Conservation (phyloP, 306 rosid species). For the Fragaria ananassa region DNA sequence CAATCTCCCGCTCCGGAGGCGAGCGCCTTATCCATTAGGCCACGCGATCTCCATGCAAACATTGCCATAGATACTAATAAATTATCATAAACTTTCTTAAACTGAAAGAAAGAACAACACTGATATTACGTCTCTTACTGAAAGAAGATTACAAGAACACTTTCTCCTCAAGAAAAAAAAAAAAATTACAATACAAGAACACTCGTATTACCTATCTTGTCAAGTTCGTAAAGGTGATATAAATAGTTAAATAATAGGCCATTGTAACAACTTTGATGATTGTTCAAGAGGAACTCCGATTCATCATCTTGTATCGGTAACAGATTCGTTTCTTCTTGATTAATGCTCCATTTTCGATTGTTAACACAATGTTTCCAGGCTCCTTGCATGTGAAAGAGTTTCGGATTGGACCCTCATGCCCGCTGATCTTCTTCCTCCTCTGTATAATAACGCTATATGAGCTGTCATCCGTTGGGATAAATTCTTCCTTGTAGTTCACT, state of each 20-base stretch:
- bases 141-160: no score
- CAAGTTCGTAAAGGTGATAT: not conserved
- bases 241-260: not conserved
- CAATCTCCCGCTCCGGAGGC: conserved; percentile 8
- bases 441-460: conserved; percentile 64
- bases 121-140: no score
- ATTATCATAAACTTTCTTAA: no score
- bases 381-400: conserved; percentile 52
- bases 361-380: conserved; percentile 66
- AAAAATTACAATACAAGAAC: not conserved
- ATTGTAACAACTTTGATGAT: not conserved
- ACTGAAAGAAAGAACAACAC: no score
- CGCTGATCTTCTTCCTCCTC: conserved; percentile 50
- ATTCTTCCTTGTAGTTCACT: conserved; percentile 65
- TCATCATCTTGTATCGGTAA: conserved; percentile 64
- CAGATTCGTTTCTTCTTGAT: conserved; percentile 78
- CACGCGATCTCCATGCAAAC: not conserved
- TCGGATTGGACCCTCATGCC: conserved; percentile 50
- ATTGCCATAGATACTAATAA: no score
- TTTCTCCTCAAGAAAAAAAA: no score
- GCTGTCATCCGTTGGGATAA: conserved; percentile 57
- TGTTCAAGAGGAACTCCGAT: not conserved
- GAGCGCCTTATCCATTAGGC: conserved; percentile 10
- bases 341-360: conserved; percentile 47
- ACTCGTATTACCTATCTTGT: not conserved